Evolutionary conservation across 176 grass and related monocot genomes (phyloP).

Genomic region (Bonia amplexicaulis): DNA sequence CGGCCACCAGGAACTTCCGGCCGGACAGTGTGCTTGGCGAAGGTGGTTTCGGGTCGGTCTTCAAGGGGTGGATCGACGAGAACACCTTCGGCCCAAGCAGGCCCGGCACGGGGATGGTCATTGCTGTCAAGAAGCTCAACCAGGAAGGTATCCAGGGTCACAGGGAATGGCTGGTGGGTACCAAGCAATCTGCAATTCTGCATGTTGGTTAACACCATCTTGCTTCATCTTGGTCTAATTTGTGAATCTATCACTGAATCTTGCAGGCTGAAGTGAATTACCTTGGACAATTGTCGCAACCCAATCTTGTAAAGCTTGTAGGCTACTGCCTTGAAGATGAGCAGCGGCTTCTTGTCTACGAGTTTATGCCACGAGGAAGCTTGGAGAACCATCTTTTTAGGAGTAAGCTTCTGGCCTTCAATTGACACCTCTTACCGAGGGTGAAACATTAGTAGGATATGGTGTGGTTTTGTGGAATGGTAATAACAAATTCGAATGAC

Average conservation of each 20-base stretch:
- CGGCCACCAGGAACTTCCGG: slow-evolving; percentile 61
- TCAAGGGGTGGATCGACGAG: slow-evolving; percentile 88
- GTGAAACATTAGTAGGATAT: neutral
- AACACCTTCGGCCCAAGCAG: slow-evolving; percentile 41
- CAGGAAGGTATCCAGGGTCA: slow-evolving; percentile 81
- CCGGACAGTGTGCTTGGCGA: slow-evolving; percentile 77
- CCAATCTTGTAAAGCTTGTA: slow-evolving; percentile 64
- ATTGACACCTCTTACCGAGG: neutral
- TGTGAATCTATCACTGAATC: neutral
- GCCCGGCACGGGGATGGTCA: slow-evolving; percentile 75
- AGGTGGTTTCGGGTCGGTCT: slow-evolving; percentile 81
- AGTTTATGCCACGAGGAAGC: slow-evolving; percentile 85
- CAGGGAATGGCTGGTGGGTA: slow-evolving; percentile 75
- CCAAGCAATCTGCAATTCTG: neutral
- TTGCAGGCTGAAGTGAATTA: slow-evolving; percentile 80
- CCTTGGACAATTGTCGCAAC: slow-evolving; percentile 59
- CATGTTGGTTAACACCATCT: neutral
- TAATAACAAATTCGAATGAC: slow-evolving; percentile 5
- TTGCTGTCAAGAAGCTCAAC: slow-evolving; percentile 91
- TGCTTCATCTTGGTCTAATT: neutral
- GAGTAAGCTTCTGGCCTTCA: slow-evolving; percentile 31
- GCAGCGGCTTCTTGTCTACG: slow-evolving; percentile 79
- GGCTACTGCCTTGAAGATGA: slow-evolving; percentile 82
- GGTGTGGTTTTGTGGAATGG: neutral
- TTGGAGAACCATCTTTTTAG: slow-evolving; percentile 90